phyloP scores from a whole-genome alignment of 768 basidiomycete species.

The Pleurotus eryngii region DNA sequence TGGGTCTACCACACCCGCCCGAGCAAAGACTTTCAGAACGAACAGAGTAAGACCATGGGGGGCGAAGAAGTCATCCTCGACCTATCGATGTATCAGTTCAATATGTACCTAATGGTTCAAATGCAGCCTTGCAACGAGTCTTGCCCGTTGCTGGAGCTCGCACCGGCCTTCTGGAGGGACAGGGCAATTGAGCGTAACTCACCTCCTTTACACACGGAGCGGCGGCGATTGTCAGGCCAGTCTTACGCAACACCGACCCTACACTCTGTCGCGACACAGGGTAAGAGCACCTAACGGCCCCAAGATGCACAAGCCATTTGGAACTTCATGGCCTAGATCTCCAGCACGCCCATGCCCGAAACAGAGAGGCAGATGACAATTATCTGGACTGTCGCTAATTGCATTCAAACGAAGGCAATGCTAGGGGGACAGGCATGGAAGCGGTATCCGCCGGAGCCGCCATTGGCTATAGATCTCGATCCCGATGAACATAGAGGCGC shows the following conservation, averaged over 20 bases:
- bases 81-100: slow-evolving; percentile 40
- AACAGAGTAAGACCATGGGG: slow-evolving; percentile 35
- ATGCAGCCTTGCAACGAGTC: slow-evolving; percentile 11
- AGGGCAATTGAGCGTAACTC: slow-evolving; percentile 11
- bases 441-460: slow-evolving; percentile 21
- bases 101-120: slow-evolving; percentile 27
- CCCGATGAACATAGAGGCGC: slow-evolving; percentile 19
- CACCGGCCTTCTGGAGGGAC: slow-evolving; percentile 24
- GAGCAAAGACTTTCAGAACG: background rate
- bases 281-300: slow-evolving; percentile 6
- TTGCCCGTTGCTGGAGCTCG: background rate
- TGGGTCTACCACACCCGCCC: background rate
- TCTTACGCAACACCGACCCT: slow-evolving; percentile 24
- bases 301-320: slow-evolving; percentile 14
- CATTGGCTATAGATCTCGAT: slow-evolving; percentile 19
- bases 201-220: slow-evolving; percentile 13
- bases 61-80: slow-evolving; percentile 41
- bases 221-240: slow-evolving; percentile 22
- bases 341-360: slow-evolving; percentile 16
- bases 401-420: slow-evolving; percentile 7
- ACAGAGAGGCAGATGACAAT: slow-evolving; percentile 20
- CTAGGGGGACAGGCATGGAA: slow-evolving; percentile 15
- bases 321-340: slow-evolving; percentile 28
- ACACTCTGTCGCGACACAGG: slow-evolving; percentile 13
- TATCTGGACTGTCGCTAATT: slow-evolving; percentile 10